Base-by-base conservation (phyloP, 2,329 filamentous ascomycete genomes). In the Ceratocystis ficicola region DNA sequence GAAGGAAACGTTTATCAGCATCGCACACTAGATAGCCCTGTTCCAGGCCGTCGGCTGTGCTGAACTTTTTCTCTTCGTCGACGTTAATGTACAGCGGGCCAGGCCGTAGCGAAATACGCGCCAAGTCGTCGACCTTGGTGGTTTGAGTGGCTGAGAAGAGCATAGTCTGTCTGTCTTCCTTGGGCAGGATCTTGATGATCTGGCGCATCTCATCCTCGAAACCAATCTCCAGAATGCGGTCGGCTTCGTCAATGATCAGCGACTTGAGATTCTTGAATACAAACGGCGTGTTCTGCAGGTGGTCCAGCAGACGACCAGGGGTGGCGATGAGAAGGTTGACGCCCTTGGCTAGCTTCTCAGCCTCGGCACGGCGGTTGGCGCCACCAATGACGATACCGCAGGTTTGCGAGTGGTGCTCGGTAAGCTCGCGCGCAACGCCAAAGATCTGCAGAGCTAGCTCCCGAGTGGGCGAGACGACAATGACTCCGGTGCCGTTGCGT, bases 81-180 rank as follows among this genome's bases (percentile, higher is more conserved):
- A 99, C 94, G 73, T 97, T 96, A 81, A 99, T 94, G 77, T 96
- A 97, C 12, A 99, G 79, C 1, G 94, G 94, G 1, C 93, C 92
- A 0, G 90, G 87, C 44, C 91, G 85, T 61, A 99, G 81, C 3
- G 94, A 99, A 73, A 99, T 95, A 69, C 94, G 83, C 0, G 94
- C 94, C 65, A 99, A 81, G 76, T 99, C 94, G 77, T 97, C 93
- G 70, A 99, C 94, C 78, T 99, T 97, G 66, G 93, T 97, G 2
- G 94, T 99, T 76, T 97, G 94, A 3, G 94, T 99, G 15, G 94
- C 94, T 15, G 91, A 96, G 81, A 99, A 99, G n/a, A 99, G 83
- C 87, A 95, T 94, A 0, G 92, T 96, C 76, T 97, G 93, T 68
- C 94, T 81, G 70, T 92, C 85, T 67, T 95, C 86, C 70, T 87